These are phyloP conservation scores for Mycena capillaripes DNA, from an alignment of 768 basidiomycete genomes.

Conservation along the genomic window DNA sequence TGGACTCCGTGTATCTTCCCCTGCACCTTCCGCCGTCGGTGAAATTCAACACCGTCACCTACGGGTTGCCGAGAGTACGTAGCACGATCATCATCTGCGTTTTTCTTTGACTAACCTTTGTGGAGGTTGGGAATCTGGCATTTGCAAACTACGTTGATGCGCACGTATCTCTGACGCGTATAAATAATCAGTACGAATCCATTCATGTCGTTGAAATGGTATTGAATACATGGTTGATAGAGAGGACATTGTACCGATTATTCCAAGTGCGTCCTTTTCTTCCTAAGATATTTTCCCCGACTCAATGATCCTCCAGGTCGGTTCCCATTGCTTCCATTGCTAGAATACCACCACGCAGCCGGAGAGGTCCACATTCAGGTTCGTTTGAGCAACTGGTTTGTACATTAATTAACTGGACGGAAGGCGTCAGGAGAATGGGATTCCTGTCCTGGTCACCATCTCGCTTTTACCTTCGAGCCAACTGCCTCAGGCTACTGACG, in stretches of 20 bases:
- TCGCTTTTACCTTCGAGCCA: background rate
- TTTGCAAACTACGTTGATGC: conserved; percentile 69
- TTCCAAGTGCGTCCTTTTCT: conserved; percentile 39
- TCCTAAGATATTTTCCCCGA: background rate
- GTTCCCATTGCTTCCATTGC: background rate
- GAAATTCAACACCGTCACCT: conserved; percentile 39
- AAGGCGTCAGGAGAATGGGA: conserved; percentile 35
- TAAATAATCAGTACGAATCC: conserved; percentile 58
- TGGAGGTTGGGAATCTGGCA: conserved; percentile 64
- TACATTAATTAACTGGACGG: background rate
- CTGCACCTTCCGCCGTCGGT: conserved; percentile 39
- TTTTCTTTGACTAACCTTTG: background rate
- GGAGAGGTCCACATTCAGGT: conserved; percentile 46
- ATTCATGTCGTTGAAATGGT: background rate
- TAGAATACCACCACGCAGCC: conserved; percentile 55
- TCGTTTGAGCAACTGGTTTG: background rate
- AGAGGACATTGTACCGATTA: conserved; percentile 48
- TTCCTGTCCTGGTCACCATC: conserved; percentile 37
- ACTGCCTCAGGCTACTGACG: too few species aligned
- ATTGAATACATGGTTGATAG: conserved; percentile 23
- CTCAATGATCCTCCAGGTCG: background rate
- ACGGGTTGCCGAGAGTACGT: conserved; percentile 42
- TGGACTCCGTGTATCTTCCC: conserved; percentile 45
- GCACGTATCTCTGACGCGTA: conserved; percentile 54
- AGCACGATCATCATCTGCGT: background rate